Conservation (phyloP, 257 asterid genomes). For the Marsdenia floribunda region DNA sequence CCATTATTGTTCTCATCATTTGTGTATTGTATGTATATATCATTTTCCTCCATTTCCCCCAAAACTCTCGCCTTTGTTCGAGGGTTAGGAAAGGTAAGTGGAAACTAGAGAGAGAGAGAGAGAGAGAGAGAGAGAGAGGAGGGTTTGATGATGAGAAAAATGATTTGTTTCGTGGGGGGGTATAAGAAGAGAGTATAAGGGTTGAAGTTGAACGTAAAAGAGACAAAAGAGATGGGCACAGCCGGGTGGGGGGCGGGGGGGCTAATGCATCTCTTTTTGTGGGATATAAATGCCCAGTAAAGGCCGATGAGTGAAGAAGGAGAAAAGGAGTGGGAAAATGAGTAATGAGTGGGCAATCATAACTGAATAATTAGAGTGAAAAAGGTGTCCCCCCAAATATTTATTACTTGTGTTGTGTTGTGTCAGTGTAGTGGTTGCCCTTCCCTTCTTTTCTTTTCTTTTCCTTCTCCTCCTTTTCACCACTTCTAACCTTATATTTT, state of each 20-base stretch:
- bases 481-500: too few species aligned
- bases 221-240: constrained; percentile 17
- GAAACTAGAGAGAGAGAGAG: constrained; percentile 2
- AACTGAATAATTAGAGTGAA: constrained; percentile 12
- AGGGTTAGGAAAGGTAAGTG: constrained; percentile 24
- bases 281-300: constrained; percentile 1
- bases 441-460: too few species aligned
- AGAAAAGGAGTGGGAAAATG: not conserved
- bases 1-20: not conserved
- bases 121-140: not conserved
- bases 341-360: constrained; percentile 35
- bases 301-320: not conserved
- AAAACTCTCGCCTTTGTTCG: constrained; percentile 50
- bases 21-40: constrained; percentile 4
- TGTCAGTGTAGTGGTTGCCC: too few species aligned
- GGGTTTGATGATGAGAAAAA: constrained; percentile 11
- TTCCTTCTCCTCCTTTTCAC: too few species aligned
- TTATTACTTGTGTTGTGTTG: too few species aligned
- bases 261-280: constrained; percentile 15
- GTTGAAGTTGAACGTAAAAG: constrained; percentile 12
- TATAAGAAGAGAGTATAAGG: constrained; percentile 8
- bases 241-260: not conserved
- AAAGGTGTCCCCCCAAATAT: too few species aligned
- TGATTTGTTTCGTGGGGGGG: constrained; percentile 8
- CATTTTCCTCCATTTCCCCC: constrained; percentile 37